Percentiles rank a stretch among this genome's conserved stretches.
These are phyloP conservation scores for Boletus smithii DNA, from an alignment of 1,284 basidiomycete species.

Conservation along the genomic window DNA sequence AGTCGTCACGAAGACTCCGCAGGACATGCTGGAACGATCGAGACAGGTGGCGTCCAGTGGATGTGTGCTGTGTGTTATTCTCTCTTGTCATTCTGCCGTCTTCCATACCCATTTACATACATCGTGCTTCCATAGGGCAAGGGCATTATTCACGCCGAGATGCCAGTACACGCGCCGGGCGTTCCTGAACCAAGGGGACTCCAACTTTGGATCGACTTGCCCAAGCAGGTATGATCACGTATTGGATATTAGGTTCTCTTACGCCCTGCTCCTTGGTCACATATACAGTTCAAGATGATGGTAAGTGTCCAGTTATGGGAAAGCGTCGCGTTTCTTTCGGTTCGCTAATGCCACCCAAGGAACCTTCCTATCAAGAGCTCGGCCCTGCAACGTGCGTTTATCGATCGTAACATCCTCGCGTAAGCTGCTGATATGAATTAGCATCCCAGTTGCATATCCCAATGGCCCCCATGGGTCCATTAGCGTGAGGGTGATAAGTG, in stretches of 20 bases:
- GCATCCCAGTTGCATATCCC: conserved; percentile 73
- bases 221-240: conserved; percentile 52
- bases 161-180: conserved; percentile 79
- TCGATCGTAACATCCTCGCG: conserved; percentile 1
- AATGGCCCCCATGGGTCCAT: conserved; percentile 68
- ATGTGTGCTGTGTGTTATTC: conserved; percentile 75
- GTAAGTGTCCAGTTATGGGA: conserved; percentile 37
- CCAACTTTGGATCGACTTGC: conserved; percentile 94
- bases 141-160: conserved; percentile 83
- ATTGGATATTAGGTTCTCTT: neutral
- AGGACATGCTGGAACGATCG: conserved; percentile 81
- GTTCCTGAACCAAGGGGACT: conserved; percentile 72
- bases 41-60: conserved; percentile 89
- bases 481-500: conserved; percentile 83
- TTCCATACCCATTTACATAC: conserved; percentile 1
- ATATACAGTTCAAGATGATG: conserved; percentile 75
- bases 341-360: conserved; percentile 34
- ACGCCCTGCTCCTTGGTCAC: conserved; percentile 20
- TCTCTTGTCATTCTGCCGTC: neutral
- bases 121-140: conserved; percentile 29
- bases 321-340: neutral
- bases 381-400: conserved; percentile 50
- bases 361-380: conserved; percentile 77
- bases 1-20: conserved; percentile 90
- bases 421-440: conserved; percentile 29